Conservation (phyloP, 1,284 basidiomycete species). For the Cystobasidiaceae sp. region DNA sequence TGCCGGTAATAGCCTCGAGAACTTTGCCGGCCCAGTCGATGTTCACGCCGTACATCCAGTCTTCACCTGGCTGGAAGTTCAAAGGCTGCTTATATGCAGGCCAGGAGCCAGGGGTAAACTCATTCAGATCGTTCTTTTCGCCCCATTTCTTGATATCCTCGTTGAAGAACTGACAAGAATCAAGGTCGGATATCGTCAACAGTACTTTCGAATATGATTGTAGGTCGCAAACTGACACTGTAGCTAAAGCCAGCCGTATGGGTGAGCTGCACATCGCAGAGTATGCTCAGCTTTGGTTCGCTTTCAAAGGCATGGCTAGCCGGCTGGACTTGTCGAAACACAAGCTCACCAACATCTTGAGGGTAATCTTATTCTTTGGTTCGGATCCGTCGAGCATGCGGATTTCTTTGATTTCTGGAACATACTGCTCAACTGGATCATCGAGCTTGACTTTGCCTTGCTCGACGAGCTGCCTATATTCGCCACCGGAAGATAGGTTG, state of each 20-base stretch:
- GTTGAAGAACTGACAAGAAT: slow-evolving; percentile 35
- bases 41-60: slow-evolving; percentile 39
- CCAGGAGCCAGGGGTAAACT: slow-evolving; percentile 23
- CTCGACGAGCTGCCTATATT: slow-evolving; percentile 39
- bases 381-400: slow-evolving; percentile 33
- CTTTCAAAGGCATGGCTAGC: neutral
- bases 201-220: neutral
- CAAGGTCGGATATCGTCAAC: neutral
- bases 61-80: slow-evolving; percentile 34
- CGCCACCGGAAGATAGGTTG: too few relatives aligned
- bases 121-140: slow-evolving; percentile 20
- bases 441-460: slow-evolving; percentile 39
- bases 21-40: slow-evolving; percentile 41
- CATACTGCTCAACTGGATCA: slow-evolving; percentile 34
- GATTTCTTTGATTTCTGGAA: slow-evolving; percentile 35
- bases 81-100: slow-evolving; percentile 35
- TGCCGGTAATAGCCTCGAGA: slow-evolving; percentile 37
- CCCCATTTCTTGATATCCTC: slow-evolving; percentile 26
- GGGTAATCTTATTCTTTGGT: slow-evolving; percentile 35
- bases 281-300: neutral
- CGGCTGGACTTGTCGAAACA: neutral
- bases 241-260: slow-evolving; percentile 38
- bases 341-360: slow-evolving; percentile 15
- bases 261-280: slow-evolving; percentile 32
- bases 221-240: neutral